Base-by-base conservation (phyloP, 2,329 filamentous ascomycete genomes). In the Zelopaecilomyces penicillatus region DNA sequence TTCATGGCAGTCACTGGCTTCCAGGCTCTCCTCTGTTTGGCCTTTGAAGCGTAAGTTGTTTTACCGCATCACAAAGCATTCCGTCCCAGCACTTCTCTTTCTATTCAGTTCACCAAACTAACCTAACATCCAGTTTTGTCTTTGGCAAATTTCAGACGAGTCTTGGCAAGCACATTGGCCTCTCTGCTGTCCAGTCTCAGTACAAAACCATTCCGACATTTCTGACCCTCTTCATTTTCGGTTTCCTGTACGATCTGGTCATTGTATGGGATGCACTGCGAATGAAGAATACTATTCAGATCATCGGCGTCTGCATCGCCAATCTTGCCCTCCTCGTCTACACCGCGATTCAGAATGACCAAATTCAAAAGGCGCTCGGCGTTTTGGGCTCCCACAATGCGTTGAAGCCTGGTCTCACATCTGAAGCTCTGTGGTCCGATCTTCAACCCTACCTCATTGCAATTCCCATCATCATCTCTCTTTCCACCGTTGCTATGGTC, bases 281-380 rank as follows among this genome's bases (percentile, higher is more conserved):
- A 51, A 74, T 91, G 61, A 96, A 96, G 67, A 98, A 98, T 69
- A 98, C 93, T 8, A 98, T 98, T 73, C 93, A 98, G 65, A 77
- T 97, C 62, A 97, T 98, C 55, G 93, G 93, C 37, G 76, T 98
- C 30, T 95, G 91, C 67, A 70, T 94, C 46, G 93, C 93, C 69
- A 97, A 98, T 65, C 66, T 93, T 30, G 91, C 88, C 35, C 80
- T 98, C 54, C 76, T 97, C 59, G 81, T 97, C 51, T 98, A 98
- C 62, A 89, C 91, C 4, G 83, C 86, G 30, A 88, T 97, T 46
- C 91, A 98, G 65, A 85, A 90, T 56, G 85, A 94, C 54, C 90
- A 97, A 67, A 94, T 97, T 57, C 67, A 80, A 41, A 79, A 83
- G 37, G 89, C 91, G 5, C 78, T 95, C 42, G 50, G 54, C 0